Percentiles rank a stretch among this genome's conserved stretches.
Evolutionary conservation across 1,284 basidiomycete species (phyloP).

Genomic region (Trichosporon ovoides): DNA sequence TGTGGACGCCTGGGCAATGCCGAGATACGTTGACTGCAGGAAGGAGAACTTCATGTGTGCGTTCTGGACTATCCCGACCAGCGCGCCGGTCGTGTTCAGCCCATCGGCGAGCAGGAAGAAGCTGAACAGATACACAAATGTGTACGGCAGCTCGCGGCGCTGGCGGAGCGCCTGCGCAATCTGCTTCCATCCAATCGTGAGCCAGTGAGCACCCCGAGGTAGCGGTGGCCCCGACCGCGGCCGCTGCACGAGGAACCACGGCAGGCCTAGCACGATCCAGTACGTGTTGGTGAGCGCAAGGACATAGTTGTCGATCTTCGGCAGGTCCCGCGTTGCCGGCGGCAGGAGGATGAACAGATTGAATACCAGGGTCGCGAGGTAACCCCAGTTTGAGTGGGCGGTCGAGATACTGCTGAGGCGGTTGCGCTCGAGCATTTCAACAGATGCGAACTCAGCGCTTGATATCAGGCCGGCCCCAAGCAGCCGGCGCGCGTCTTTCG

Average conservation of each 20-base stretch:
- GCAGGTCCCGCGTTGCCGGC: slow-evolving; percentile 51
- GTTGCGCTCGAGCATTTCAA: slow-evolving; percentile 77
- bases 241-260: slow-evolving; percentile 77
- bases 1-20: slow-evolving; percentile 64
- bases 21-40: slow-evolving; percentile 69
- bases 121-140: slow-evolving; percentile 66
- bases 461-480: slow-evolving; percentile 58
- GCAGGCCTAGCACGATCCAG: slow-evolving; percentile 69
- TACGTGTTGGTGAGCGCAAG: slow-evolving; percentile 57
- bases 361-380: slow-evolving; percentile 61
- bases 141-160: slow-evolving; percentile 57
- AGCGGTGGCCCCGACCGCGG: slow-evolving; percentile 66
- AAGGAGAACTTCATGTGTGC: slow-evolving; percentile 68
- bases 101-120: slow-evolving; percentile 62
- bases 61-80: slow-evolving; percentile 55
- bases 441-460: slow-evolving; percentile 62
- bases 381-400: slow-evolving; percentile 65
- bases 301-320: slow-evolving; percentile 59
- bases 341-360: slow-evolving; percentile 70
- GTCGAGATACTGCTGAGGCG: slow-evolving; percentile 75
- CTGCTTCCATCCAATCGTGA: slow-evolving; percentile 78
- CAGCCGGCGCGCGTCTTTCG: slow-evolving; percentile 56
- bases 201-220: slow-evolving; percentile 64
- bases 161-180: slow-evolving; percentile 66
- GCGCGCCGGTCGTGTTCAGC: slow-evolving; percentile 26